Evolutionary conservation across 768 basidiomycete species (phyloP).

Genomic region (Mycena indigotica): DNA sequence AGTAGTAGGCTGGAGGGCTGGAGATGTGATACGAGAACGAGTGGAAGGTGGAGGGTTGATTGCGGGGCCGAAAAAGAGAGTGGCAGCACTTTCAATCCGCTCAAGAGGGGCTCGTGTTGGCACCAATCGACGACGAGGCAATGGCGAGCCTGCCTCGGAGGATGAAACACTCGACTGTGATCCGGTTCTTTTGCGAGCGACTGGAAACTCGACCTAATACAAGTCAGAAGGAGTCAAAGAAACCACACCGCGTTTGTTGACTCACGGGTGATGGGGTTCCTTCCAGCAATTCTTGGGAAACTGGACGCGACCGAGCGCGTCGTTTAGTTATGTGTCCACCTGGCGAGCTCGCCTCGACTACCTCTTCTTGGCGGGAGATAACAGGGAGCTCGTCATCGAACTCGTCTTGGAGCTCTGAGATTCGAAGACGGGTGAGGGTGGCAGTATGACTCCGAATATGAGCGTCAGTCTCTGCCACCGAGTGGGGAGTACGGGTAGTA

Average conservation of each 20-base stretch:
- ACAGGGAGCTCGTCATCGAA: constrained; percentile 29
- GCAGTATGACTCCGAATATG: constrained; percentile 24
- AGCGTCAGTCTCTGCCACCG: constrained; percentile 35
- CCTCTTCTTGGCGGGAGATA: constrained; percentile 44
- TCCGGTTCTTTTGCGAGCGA: constrained; percentile 40
- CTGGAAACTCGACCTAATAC: constrained; percentile 39
- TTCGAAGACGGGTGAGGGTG: constrained; percentile 49
- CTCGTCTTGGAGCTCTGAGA: constrained; percentile 47
- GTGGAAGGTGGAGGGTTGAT: constrained; percentile 36
- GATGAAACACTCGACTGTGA: constrained; percentile 44
- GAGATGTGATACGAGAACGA: constrained; percentile 36
- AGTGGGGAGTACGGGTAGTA: constrained; percentile 33
- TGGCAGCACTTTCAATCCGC: constrained; percentile 62
- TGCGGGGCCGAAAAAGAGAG: constrained; percentile 68
- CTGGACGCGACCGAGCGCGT: constrained; percentile 70
- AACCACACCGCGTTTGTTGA: constrained; percentile 17
- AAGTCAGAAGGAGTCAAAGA: not conserved
- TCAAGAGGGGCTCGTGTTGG: constrained; percentile 43
- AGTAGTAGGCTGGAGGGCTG: constrained; percentile 24
- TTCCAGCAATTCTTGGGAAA: constrained; percentile 67
- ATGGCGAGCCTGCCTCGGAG: constrained; percentile 54
- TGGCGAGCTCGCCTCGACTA: constrained; percentile 71
- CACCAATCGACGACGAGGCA: constrained; percentile 55
- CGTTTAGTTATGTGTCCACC: constrained; percentile 77
- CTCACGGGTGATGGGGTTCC: constrained; percentile 51